Evolutionary conservation across 2,329 filamentous ascomycete genomes (phyloP).

Genomic region (Celoporthe dispersa): DNA sequence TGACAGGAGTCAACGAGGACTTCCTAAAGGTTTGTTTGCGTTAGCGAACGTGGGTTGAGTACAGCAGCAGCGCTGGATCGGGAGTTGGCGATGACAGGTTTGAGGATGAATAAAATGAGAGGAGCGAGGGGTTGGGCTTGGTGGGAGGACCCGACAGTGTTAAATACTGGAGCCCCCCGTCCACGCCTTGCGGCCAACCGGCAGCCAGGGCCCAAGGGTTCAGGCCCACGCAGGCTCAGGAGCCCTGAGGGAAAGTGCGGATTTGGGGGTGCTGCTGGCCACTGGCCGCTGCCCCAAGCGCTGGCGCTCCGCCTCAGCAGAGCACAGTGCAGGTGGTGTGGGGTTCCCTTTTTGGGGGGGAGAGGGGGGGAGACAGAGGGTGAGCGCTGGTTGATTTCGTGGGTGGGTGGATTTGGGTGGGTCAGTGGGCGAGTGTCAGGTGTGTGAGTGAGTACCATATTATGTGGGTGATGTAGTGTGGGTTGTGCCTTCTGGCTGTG

Average conservation of each 20-base stretch:
- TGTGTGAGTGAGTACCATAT: constrained; percentile 8
- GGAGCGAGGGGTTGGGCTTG: constrained; percentile 21
- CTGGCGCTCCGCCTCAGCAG: constrained; percentile 1
- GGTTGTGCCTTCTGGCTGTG: neutral
- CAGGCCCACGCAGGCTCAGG: neutral
- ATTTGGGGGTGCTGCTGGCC: constrained; percentile 16
- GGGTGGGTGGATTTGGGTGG: neutral
- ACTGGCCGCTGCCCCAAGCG: constrained; percentile 12
- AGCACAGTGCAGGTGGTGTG: constrained; percentile 12
- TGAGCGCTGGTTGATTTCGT: neutral
- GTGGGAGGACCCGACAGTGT: constrained; percentile 29
- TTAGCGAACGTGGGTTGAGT: constrained; percentile 54
- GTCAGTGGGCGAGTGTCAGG: constrained; percentile 3
- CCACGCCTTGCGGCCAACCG: constrained; percentile 2
- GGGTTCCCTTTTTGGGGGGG: neutral
- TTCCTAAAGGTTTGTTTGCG: constrained; percentile 58
- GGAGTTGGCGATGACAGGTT: constrained; percentile 38
- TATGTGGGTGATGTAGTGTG: constrained; percentile 3
- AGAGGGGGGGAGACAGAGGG: neutral
- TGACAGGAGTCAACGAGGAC: constrained; percentile 77
- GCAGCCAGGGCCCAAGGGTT: neutral
- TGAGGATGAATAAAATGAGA: constrained; percentile 27
- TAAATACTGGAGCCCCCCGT: constrained; percentile 27
- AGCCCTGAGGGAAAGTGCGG: constrained; percentile 24
- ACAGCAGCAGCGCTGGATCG: constrained; percentile 46